These are phyloP conservation scores for Blepharisma stoltei DNA, from an alignment of 73 alveolate genomes.

Conservation along the genomic window DNA sequence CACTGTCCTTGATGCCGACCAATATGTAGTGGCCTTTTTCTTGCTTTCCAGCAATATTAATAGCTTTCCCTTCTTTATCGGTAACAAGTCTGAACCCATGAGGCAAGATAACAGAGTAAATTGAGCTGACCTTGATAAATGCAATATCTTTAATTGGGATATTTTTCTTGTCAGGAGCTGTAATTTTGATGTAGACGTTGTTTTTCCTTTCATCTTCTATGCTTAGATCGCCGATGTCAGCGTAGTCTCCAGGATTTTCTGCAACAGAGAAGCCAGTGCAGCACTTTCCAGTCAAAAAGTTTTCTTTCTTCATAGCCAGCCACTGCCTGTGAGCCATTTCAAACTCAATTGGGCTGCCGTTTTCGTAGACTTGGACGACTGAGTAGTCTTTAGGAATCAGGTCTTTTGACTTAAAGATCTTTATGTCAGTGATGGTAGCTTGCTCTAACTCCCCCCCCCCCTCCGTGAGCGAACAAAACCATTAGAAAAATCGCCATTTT, in stretches of 20 bases:
- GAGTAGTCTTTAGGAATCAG: neutral
- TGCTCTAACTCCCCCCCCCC: no score
- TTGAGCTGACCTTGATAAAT: neutral
- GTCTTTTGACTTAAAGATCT: neutral
- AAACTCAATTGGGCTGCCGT: neutral
- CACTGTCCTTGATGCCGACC: neutral
- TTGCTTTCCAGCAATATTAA: neutral
- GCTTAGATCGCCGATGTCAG: conserved; percentile 2
- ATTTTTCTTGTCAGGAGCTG: neutral
- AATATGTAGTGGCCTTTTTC: conserved; percentile 1
- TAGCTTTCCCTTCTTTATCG: conserved; percentile 25
- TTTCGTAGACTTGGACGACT: neutral
- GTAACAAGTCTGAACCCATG: neutral
- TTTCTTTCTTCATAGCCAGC: neutral
- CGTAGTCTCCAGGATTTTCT: conserved; percentile 14
- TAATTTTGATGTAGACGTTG: no score
- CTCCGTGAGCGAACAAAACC: no score
- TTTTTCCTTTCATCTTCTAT: neutral
- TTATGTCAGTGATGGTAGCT: neutral
- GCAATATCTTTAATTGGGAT: conserved; percentile 5
- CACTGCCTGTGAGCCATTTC: neutral
- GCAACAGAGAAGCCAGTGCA: neutral
- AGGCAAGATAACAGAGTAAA: neutral
- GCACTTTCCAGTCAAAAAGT: neutral
- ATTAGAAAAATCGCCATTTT: no score